phyloP scores from a whole-genome alignment of 768 basidiomycete species.

The Mycena indigotica region DNA sequence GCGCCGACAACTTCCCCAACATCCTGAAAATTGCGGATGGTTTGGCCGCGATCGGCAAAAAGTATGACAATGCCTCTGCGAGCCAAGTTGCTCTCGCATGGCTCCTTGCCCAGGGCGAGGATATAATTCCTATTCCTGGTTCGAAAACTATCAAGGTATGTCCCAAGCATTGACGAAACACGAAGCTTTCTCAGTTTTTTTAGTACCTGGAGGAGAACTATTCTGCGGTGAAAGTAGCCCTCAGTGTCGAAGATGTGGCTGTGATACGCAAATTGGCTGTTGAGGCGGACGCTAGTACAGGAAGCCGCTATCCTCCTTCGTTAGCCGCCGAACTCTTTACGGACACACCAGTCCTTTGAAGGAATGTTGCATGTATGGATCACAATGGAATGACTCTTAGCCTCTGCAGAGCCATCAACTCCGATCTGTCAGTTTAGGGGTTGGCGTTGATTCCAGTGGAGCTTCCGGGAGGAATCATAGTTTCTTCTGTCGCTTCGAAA shows the following conservation, averaged over 20 bases:
- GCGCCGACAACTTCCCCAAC: conserved; percentile 42
- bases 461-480: too few species aligned
- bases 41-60: conserved; percentile 33
- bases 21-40: conserved; percentile 36
- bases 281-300: conserved; percentile 21
- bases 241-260: conserved; percentile 26
- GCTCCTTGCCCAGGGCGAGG: too few species aligned
- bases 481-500: not conserved
- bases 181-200: too few species aligned
- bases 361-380: not conserved
- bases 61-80: conserved; percentile 31
- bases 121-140: too few species aligned
- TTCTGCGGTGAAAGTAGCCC: conserved; percentile 21
- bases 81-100: too few species aligned
- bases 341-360: conserved; percentile 21
- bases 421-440: not conserved
- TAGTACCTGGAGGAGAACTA: conserved; percentile 41
- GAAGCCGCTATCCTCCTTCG: conserved; percentile 24
- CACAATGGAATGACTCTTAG: too few species aligned
- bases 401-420: not conserved
- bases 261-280: conserved; percentile 28
- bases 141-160: too few species aligned
- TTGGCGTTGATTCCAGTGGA: not conserved
- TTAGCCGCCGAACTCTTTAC: conserved; percentile 7
- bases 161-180: too few species aligned